Evolutionary conservation across 371 early-diverging fungal genomes (phyloP).

Genomic region (Enteropsectra breve): DNA sequence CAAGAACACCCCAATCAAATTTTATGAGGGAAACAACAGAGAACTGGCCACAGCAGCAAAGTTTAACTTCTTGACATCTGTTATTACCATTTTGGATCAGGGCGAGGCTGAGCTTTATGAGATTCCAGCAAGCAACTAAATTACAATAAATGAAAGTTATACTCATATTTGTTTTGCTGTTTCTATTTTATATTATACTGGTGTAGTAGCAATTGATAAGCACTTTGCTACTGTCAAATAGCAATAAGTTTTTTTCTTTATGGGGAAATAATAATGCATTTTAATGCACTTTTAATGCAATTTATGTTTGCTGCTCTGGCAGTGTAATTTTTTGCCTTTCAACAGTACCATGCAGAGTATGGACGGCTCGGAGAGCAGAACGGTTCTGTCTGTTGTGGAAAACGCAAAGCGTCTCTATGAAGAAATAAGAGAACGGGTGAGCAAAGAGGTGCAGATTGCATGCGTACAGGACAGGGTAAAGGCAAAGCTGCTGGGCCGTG

Average conservation of each 20-base stretch:
- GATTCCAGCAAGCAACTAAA: not conserved
- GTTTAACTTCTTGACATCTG: slow-evolving; percentile 54
- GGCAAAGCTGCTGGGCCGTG: not conserved
- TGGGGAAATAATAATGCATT: not conserved
- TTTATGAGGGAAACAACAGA: slow-evolving; percentile 59
- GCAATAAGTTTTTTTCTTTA: not conserved
- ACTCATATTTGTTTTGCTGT: not conserved
- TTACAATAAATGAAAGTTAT: not conserved
- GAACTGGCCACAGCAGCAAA: slow-evolving; percentile 54
- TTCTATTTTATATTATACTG: not conserved
- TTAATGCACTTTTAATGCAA: not conserved
- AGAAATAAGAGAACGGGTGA: not conserved
- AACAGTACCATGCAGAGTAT: too few species aligned
- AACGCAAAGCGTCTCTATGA: too few species aligned
- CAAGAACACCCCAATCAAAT: slow-evolving; percentile 56
- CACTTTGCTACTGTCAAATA: not conserved
- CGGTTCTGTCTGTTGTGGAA: too few species aligned
- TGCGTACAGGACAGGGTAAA: not conserved
- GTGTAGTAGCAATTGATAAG: not conserved
- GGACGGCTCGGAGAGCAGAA: too few species aligned
- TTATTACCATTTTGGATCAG: slow-evolving; percentile 58
- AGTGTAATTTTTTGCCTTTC: too few species aligned
- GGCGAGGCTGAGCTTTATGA: slow-evolving; percentile 59
- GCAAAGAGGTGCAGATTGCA: not conserved
- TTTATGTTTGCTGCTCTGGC: too few species aligned